A percentile compares a stretch with the other conserved stretches of the same genome.
These are phyloP conservation scores for Syncephalis fuscata DNA, from an alignment of 371 early-diverging fungal genomes.

Conservation along the genomic window DNA sequence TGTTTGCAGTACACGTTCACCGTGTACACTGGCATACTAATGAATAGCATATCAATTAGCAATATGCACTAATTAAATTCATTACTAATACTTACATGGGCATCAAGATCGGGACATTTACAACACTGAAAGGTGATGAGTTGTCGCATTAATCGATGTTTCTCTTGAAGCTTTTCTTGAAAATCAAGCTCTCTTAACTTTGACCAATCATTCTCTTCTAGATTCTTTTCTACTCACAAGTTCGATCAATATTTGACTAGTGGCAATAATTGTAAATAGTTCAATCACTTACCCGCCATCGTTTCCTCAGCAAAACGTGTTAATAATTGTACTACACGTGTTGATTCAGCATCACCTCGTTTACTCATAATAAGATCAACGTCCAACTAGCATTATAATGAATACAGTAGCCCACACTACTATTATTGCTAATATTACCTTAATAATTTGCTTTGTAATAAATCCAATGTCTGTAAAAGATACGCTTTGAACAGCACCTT, in stretches of 20 bases:
- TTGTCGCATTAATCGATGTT: constrained; percentile 18
- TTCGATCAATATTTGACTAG: too few relatives aligned
- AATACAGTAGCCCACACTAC: neutral
- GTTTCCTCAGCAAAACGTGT: constrained; percentile 28
- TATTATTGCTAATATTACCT: constrained; percentile 8
- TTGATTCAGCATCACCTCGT: constrained; percentile 23
- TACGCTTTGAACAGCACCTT: constrained; percentile 27
- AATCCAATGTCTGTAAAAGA: constrained; percentile 42
- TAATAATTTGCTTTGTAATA: constrained; percentile 31
- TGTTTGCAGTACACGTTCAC: constrained; percentile 37
- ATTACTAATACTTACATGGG: constrained; percentile 36
- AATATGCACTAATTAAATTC: neutral
- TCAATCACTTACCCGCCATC: constrained; percentile 11
- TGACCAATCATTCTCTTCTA: constrained; percentile 39
- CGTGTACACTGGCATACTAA: constrained; percentile 51
- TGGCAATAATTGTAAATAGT: too few relatives aligned
- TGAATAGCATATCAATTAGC: too few relatives aligned
- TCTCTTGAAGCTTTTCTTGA: constrained; percentile 43
- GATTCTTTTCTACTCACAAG: too few relatives aligned
- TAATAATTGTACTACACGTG: constrained; percentile 27
- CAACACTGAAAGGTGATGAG: constrained; percentile 50
- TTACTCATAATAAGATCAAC: constrained; percentile 27
- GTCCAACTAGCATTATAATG: constrained; percentile 20
- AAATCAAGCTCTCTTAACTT: constrained; percentile 77
- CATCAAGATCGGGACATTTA: constrained; percentile 62